Evolutionary conservation across 2,329 filamentous ascomycete species (phyloP).

Genomic region (Phialophora macrospora): DNA sequence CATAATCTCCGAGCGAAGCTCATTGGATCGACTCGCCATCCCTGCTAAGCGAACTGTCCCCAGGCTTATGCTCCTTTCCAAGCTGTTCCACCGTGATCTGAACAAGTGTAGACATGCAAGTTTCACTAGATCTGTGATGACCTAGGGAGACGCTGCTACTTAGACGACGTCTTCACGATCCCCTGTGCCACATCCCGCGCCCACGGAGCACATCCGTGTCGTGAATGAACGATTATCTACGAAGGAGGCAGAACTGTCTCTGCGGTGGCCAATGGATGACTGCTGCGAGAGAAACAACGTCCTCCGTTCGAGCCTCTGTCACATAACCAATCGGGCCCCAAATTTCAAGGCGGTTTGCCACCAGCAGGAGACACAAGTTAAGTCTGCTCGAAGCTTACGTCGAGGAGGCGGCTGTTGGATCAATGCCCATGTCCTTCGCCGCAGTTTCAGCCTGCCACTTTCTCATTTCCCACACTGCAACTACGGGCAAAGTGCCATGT

Average conservation of each 20-base stretch:
- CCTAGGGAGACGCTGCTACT: background rate
- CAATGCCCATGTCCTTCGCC: background rate
- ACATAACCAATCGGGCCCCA: background rate
- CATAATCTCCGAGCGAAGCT: constrained; percentile 32
- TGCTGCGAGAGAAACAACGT: background rate
- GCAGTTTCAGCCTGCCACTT: constrained; percentile 16
- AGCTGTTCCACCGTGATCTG: constrained; percentile 1
- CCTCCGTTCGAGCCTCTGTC: background rate
- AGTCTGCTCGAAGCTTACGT: background rate
- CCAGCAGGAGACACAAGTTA: background rate
- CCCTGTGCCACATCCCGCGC: background rate
- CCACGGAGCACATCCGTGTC: background rate
- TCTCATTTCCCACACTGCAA: constrained; percentile 15
- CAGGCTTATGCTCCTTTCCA: constrained; percentile 8
- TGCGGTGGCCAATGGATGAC: background rate
- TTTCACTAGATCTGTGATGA: background rate
- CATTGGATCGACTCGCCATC: constrained; percentile 22
- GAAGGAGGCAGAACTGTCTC: background rate
- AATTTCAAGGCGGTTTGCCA: background rate
- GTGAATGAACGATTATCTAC: background rate
- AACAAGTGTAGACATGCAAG: background rate
- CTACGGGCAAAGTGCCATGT: background rate
- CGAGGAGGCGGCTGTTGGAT: background rate
- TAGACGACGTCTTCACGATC: background rate
- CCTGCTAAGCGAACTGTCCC: constrained; percentile 22